Evolutionary conservation across 805 yeast genomes (phyloP).

Genomic region (Clavispora asparagi): DNA sequence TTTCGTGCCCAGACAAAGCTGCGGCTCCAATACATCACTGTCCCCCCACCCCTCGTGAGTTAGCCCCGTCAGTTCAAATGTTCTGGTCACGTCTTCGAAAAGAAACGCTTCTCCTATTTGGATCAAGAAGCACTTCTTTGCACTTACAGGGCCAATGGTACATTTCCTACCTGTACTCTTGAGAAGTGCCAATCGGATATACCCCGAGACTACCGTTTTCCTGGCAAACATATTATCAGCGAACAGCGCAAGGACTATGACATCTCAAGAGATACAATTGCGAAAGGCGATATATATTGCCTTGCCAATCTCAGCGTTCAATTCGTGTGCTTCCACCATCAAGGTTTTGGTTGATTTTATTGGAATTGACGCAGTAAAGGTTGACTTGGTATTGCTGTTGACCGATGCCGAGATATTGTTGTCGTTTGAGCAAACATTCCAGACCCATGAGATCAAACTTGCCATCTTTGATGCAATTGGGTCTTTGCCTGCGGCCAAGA

Average conservation of each 20-base stretch:
- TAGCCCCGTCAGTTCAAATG: background rate
- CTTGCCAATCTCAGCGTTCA: background rate
- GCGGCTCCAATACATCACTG: no score
- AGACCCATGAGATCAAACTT: constrained; percentile 21
- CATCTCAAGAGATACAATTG: background rate
- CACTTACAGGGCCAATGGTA: constrained; percentile 1
- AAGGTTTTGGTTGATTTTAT: background rate
- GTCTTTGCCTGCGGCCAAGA: constrained; percentile 55
- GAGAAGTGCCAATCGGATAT: background rate
- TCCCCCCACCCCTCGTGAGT: no score
- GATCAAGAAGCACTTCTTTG: background rate
- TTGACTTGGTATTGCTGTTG: background rate
- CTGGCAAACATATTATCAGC: background rate
- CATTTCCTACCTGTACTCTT: background rate
- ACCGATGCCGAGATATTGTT: constrained; percentile 13
- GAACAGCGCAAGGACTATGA: background rate
- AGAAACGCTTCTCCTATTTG: background rate
- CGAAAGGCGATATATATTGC: background rate
- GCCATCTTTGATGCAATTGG: constrained; percentile 51
- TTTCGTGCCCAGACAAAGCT: no score
- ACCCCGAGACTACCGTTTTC: background rate
- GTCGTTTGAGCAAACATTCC: constrained; percentile 16
- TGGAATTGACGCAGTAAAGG: background rate
- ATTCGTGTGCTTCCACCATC: background rate
- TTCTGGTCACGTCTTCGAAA: constrained; percentile 1